Percentiles rank a stretch among this genome's conserved stretches.
Conservation (phyloP, 306 rosid genomes). For the Calophaca sinica region DNA sequence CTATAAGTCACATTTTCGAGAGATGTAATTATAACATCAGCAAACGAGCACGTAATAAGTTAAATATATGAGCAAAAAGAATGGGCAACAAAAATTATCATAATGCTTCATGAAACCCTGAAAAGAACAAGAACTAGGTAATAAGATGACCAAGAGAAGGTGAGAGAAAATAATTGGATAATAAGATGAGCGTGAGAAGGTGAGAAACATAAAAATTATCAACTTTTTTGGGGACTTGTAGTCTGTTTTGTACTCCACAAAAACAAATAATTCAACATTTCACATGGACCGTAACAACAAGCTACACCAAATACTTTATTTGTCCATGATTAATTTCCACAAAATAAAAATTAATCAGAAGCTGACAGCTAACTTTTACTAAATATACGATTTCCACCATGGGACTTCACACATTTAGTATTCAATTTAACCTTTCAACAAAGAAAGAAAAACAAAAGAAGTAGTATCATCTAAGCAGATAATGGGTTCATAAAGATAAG, state of each 20-base stretch:
- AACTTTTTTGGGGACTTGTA: background rate
- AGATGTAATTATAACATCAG: constrained; percentile 37
- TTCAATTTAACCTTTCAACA: constrained; percentile 37
- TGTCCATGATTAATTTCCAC: constrained; percentile 33
- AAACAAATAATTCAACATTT: constrained; percentile 27
- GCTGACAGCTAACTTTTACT: constrained; percentile 22
- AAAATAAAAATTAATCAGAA: constrained; percentile 3
- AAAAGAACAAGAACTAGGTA: constrained; percentile 31
- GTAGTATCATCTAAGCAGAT: constrained; percentile 26
- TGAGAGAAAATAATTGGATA: background rate
- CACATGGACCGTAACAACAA: constrained; percentile 9
- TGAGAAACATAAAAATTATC: too few species aligned
- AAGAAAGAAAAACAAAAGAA: constrained; percentile 29
- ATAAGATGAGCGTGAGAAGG: too few species aligned
- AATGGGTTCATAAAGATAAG: constrained; percentile 19
- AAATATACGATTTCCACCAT: constrained; percentile 31
- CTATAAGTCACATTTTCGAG: constrained; percentile 53
- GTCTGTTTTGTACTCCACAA: constrained; percentile 28
- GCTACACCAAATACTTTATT: constrained; percentile 33
- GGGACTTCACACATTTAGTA: constrained; percentile 20
- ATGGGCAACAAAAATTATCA: constrained; percentile 15
- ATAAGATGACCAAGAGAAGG: constrained; percentile 35
- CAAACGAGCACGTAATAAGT: background rate
- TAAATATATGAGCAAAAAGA: constrained; percentile 18
- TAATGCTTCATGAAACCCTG: constrained; percentile 30